These are phyloP conservation scores for Lentinus tigrinus DNA, from an alignment of 768 basidiomycete genomes.

Conservation along the genomic window DNA sequence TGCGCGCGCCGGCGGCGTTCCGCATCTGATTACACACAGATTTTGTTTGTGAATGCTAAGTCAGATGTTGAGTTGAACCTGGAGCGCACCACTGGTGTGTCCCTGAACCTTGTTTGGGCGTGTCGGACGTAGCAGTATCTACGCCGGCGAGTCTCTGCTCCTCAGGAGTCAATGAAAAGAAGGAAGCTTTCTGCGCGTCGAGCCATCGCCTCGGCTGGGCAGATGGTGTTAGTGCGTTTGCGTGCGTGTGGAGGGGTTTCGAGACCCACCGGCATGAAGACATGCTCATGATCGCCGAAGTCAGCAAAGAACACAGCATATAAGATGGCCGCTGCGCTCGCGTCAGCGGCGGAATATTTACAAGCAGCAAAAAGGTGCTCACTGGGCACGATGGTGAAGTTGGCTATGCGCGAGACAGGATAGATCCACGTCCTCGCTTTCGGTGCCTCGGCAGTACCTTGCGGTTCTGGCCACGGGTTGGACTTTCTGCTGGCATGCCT, in stretches of 20 bases:
- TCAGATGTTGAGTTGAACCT: not conserved
- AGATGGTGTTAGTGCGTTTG: slow-evolving; percentile 1
- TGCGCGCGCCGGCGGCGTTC: not conserved
- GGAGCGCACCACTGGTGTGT: not conserved
- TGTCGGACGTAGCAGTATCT: not conserved
- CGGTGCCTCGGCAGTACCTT: slow-evolving; percentile 1
- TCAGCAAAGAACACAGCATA: slow-evolving; percentile 65
- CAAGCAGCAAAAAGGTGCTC: slow-evolving; percentile 17
- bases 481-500: slow-evolving; percentile 6
- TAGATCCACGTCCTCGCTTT: slow-evolving; percentile 19
- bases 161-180: slow-evolving; percentile 59
- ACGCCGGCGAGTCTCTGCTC: slow-evolving; percentile 43
- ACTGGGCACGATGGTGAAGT: slow-evolving; percentile 59
- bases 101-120: not conserved
- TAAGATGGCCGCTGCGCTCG: slow-evolving; percentile 43
- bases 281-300: slow-evolving; percentile 70
- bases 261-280: slow-evolving; percentile 60
- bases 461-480: slow-evolving; percentile 8
- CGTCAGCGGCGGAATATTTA: not conserved
- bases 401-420: slow-evolving; percentile 47
- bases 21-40: not conserved
- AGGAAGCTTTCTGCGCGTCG: slow-evolving; percentile 43
- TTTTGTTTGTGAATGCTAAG: not conserved
- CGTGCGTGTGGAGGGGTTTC: not conserved
- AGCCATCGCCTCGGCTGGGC: slow-evolving; percentile 60